A percentile compares a stretch with the other conserved stretches of the same genome.
Conservation (phyloP, 805 yeast species). For the Candida manassasensis region DNA sequence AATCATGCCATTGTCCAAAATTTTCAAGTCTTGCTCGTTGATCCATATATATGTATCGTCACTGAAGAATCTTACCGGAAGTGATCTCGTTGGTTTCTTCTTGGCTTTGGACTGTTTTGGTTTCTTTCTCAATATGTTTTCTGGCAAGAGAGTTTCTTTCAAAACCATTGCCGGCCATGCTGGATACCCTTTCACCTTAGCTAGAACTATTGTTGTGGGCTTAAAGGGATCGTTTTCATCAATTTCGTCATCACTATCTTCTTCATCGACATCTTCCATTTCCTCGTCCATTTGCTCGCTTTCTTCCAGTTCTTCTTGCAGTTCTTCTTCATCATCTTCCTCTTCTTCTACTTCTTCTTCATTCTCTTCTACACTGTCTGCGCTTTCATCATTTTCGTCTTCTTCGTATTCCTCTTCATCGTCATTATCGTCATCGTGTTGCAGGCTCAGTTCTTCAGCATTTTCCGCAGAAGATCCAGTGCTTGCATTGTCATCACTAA, state of each 20-base stretch:
- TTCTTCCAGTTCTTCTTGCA: neutral
- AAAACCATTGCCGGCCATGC: slow-evolving; percentile 90
- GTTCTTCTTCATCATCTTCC: neutral
- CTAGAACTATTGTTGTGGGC: slow-evolving; percentile 42
- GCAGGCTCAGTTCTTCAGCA: neutral
- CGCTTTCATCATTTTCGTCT: neutral
- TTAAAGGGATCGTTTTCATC: slow-evolving; percentile 7
- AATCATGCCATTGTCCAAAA: slow-evolving; percentile 40
- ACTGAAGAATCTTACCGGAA: slow-evolving; percentile 65
- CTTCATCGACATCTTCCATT: slow-evolving; percentile 1
- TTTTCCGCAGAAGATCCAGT: neutral
- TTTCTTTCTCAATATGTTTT: slow-evolving; percentile 42
- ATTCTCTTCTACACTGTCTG: slow-evolving; percentile 1
- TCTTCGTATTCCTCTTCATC: slow-evolving; percentile 1
- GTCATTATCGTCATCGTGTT: neutral
- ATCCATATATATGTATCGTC: slow-evolving; percentile 76
- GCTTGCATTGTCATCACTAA: neutral
- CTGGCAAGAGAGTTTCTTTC: slow-evolving; percentile 57
- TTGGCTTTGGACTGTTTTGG: slow-evolving; percentile 41
- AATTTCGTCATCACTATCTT: slow-evolving; percentile 3
- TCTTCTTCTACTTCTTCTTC: neutral
- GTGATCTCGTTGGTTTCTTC: slow-evolving; percentile 12
- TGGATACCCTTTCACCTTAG: slow-evolving; percentile 82
- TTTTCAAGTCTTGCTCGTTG: slow-evolving; percentile 45
- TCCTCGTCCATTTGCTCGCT: neutral